These are phyloP conservation scores for Colletotrichum costaricense DNA, from an alignment of 2,329 filamentous ascomycete species.

Conservation along the genomic window DNA sequence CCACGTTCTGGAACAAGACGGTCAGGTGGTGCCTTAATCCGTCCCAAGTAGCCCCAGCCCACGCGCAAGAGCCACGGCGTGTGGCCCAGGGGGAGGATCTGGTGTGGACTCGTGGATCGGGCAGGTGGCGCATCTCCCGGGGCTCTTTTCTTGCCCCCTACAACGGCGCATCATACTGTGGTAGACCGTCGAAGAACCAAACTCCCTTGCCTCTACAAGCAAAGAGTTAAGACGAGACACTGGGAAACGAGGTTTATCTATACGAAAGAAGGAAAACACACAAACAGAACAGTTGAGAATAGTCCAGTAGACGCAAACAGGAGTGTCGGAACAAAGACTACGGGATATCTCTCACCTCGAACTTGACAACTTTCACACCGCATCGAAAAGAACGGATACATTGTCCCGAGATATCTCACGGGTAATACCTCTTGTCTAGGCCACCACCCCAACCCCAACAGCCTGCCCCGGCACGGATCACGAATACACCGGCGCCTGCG, in stretches of 20 bases:
- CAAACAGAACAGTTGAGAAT: neutral
- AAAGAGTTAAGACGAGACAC: neutral
- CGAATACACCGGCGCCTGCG: conserved; percentile 15
- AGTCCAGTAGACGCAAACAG: neutral
- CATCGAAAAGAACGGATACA: neutral
- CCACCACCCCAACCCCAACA: neutral
- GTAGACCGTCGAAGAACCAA: neutral
- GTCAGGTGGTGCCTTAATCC: conserved; percentile 23
- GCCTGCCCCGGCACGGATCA: conserved; percentile 3
- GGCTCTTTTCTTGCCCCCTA: neutral
- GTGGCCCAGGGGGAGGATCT: conserved; percentile 6
- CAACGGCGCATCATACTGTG: neutral
- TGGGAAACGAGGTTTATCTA: neutral
- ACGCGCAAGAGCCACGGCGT: neutral
- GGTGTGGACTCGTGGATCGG: conserved; percentile 8
- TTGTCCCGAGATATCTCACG: conserved; percentile 10
- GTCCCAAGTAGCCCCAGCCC: conserved; percentile 16
- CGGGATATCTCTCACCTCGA: neutral
- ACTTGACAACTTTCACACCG: neutral
- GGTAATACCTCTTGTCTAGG: neutral
- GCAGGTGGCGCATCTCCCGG: conserved; percentile 22
- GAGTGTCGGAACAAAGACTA: neutral
- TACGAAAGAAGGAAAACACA: neutral
- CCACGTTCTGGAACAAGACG: conserved; percentile 11
- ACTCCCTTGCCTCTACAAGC: neutral